Evolutionary conservation across 495 filamentous ascomycete species (phyloP).

Genomic region (Beverwykella pulmonaria): DNA sequence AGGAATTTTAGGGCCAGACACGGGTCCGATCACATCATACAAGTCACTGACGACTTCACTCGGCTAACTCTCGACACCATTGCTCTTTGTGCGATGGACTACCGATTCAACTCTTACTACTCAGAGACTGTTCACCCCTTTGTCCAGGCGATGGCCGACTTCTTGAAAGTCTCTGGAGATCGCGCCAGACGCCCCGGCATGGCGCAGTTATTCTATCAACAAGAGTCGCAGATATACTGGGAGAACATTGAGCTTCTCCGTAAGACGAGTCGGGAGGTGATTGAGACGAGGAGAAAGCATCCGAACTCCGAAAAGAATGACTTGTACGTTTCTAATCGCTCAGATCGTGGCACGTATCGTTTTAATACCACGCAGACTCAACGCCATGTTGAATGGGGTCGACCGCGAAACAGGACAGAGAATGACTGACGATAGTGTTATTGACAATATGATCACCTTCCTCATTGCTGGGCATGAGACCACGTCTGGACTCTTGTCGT

Average conservation of each 20-base stretch:
- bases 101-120: constrained; percentile 46
- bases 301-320: constrained; percentile 40
- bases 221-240: constrained; percentile 33
- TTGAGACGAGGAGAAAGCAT: constrained; percentile 29
- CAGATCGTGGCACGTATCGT: not conserved
- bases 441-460: constrained; percentile 44
- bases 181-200: constrained; percentile 26
- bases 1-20: constrained; percentile 28
- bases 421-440: constrained; percentile 38
- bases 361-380: constrained; percentile 24
- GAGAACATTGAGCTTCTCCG: constrained; percentile 40
- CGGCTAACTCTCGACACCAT: constrained; percentile 42
- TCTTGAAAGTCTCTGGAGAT: constrained; percentile 34
- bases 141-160: constrained; percentile 36
- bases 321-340: constrained; percentile 12
- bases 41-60: constrained; percentile 42
- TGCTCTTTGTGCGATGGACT: constrained; percentile 42
- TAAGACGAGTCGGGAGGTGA: constrained; percentile 35
- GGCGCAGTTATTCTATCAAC: constrained; percentile 33
- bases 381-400: constrained; percentile 38
- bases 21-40: constrained; percentile 38
- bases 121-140: constrained; percentile 35
- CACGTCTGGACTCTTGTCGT: constrained; percentile 40
- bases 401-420: constrained; percentile 43
- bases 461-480: constrained; percentile 39